Conservation (phyloP, 805 yeast species). For the Schwanniomyces sp. region DNA sequence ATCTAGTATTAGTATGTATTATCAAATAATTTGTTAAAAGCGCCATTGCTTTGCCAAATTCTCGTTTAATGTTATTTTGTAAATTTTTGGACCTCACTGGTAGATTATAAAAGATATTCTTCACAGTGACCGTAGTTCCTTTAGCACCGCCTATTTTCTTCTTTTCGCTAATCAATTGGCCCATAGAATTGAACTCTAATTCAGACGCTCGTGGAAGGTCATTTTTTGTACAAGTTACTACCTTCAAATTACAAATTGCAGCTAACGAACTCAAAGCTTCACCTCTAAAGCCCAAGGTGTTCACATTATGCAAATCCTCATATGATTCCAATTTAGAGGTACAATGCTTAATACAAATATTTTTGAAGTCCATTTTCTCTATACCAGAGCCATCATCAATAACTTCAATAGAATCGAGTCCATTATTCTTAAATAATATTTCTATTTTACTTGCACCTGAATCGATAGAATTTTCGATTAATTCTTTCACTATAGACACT, state of each 20-base stretch:
- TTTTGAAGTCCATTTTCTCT: slow-evolving; percentile 46
- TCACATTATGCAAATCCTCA: slow-evolving; percentile 50
- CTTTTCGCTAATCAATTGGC: slow-evolving; percentile 39
- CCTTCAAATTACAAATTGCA: slow-evolving; percentile 47
- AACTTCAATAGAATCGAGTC: slow-evolving; percentile 68
- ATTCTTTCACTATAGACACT: slow-evolving; percentile 75
- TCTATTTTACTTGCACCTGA: slow-evolving; percentile 71
- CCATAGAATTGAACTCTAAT: slow-evolving; percentile 56
- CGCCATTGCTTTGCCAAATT: slow-evolving; percentile 65
- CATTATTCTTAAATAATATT: slow-evolving; percentile 66
- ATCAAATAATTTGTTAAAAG: slow-evolving; percentile 69
- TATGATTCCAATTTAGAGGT: slow-evolving; percentile 65
- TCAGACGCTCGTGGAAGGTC: slow-evolving; percentile 57
- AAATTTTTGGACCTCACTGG: slow-evolving; percentile 86
- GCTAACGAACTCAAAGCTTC: slow-evolving; percentile 77
- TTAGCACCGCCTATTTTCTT: slow-evolving; percentile 51
- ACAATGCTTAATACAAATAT: slow-evolving; percentile 58
- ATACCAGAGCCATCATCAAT: slow-evolving; percentile 73
- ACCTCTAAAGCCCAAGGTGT: slow-evolving; percentile 75
- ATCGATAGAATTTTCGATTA: slow-evolving; percentile 85
- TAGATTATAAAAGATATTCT: slow-evolving; percentile 60
- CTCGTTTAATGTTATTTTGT: slow-evolving; percentile 63
- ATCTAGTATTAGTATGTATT: slow-evolving; percentile 54
- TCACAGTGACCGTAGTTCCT: slow-evolving; percentile 69
- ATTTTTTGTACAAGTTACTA: slow-evolving; percentile 49